Evolutionary conservation across 441 rosid genomes (phyloP).

Genomic region (Capsella rubella): DNA sequence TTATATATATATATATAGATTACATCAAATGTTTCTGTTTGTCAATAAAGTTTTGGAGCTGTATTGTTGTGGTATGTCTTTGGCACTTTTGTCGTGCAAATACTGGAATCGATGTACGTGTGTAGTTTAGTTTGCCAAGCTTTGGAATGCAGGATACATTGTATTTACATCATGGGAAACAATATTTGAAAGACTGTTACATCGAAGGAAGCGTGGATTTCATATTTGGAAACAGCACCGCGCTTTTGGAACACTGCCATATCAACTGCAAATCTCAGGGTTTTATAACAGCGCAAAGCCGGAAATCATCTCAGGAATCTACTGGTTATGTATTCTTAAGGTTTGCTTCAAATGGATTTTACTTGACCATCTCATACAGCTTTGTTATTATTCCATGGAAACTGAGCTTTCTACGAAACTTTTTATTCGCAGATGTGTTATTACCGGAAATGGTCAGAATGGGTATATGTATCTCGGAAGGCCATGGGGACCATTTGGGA

Average conservation of each 20-base stretch:
- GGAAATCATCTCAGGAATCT: constrained; percentile 89
- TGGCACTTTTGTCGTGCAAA: not conserved
- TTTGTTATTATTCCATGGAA: not conserved
- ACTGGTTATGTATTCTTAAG: constrained; percentile 96
- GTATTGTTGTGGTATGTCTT: constrained; percentile 7
- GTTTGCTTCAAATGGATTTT: constrained; percentile 37
- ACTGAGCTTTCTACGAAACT: not conserved
- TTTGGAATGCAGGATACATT: constrained; percentile 75
- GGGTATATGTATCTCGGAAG: constrained; percentile 83
- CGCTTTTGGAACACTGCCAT: constrained; percentile 95
- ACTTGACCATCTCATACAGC: not conserved
- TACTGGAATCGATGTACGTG: not conserved
- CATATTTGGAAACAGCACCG: constrained; percentile 94
- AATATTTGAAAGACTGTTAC: constrained; percentile 87
- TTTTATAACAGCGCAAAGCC: constrained; percentile 90
- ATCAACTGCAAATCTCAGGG: constrained; percentile 94
- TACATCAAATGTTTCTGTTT: not conserved
- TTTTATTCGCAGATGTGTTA: constrained; percentile 72
- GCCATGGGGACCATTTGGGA: constrained; percentile 99
- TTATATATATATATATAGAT: not conserved
- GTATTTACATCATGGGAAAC: constrained; percentile 92
- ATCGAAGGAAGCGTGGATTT: constrained; percentile 95
- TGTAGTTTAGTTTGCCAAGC: not conserved
- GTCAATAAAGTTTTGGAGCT: not conserved
- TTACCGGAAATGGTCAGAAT: constrained; percentile 85